A percentile compares a stretch with the other conserved stretches of the same genome.
Conservation (phyloP, 306 rosid species). For the Vigna hirtella region DNA sequence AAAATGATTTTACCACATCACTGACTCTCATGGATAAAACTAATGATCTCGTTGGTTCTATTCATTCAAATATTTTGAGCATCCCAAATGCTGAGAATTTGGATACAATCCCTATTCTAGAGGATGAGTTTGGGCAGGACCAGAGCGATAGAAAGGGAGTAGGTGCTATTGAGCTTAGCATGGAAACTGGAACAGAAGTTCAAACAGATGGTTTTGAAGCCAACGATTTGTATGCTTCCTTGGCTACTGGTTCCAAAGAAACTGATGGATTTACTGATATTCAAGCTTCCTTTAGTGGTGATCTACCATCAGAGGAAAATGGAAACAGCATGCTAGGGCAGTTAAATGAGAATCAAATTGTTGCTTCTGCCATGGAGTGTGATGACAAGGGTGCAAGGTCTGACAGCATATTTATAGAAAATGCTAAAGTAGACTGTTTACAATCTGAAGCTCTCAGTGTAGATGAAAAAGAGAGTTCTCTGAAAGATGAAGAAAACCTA, state of each 20-base stretch:
- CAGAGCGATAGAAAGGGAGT: slow-evolving; percentile 45
- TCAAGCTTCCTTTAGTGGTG: slow-evolving; percentile 51
- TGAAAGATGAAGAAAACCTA: slow-evolving; percentile 55
- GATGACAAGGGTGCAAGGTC: slow-evolving; percentile 59
- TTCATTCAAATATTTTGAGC: slow-evolving; percentile 51
- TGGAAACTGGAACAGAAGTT: slow-evolving; percentile 52
- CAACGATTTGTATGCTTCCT: slow-evolving; percentile 47
- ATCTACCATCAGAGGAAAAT: slow-evolving; percentile 52
- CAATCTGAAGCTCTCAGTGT: slow-evolving; percentile 49
- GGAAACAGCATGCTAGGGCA: slow-evolving; percentile 47
- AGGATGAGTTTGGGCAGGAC: slow-evolving; percentile 47
- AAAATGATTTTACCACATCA: slow-evolving; percentile 43
- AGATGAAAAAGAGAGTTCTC: slow-evolving; percentile 57
- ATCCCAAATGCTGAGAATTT: slow-evolving; percentile 52
- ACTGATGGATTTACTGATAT: slow-evolving; percentile 52
- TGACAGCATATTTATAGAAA: slow-evolving; percentile 50
- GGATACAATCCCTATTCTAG: slow-evolving; percentile 56
- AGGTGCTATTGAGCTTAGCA: slow-evolving; percentile 48
- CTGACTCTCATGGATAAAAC: slow-evolving; percentile 51
- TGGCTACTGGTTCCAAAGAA: slow-evolving; percentile 53
- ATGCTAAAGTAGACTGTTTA: slow-evolving; percentile 49
- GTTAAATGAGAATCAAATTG: slow-evolving; percentile 58
- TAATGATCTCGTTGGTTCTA: slow-evolving; percentile 55
- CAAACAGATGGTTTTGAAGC: slow-evolving; percentile 53
- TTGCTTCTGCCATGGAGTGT: slow-evolving; percentile 54